Evolutionary conservation across 768 basidiomycete species (phyloP), one percentile per base, ranked within the genome.

Genomic region (Rickenella mellea): DNA sequence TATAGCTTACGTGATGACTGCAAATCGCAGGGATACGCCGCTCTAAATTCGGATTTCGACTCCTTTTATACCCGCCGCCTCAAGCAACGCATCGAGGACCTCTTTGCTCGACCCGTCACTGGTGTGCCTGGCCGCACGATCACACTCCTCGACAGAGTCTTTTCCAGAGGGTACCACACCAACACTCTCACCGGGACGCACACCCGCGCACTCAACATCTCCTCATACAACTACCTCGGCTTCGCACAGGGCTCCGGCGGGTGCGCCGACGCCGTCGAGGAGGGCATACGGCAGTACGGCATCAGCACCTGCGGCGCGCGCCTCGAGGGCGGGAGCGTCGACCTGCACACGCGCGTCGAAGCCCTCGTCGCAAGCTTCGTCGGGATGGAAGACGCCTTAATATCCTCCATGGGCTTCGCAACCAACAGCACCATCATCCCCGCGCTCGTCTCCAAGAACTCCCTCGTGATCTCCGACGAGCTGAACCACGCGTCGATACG

Each of bases 161-260:
- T 89, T 10, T n/a, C n/a, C n/a, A n/a, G n/a, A n/a, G 64, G 73
- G 38, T 83, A 96, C 62, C 80, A 83, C 67, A 87, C 91, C 63
- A 68, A 74, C 55, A 82, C 80, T 3, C 68, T 82, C 52, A 85
- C 88, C 2, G 94, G 92, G 45, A 74, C 69, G 1, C 75, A 73
- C 20, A 92, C 89, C 0, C 87, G 93, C 40, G 86, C 83, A 0
- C 82, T 99, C 52, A 99, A 99, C 61, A 85, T 98, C 50, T 93
- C 92, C 1, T 96, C 91, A 6, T 99, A 99, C 70, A 99, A 98
- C 66, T 99, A 98, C 59, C 89, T 99, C 53, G 96, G 96, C 3
- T 99, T 99, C 56, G 96, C 94, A 0, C 90, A 94, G 57, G 85
- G 83, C 12, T 74, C 76, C 3, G 96, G 96, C 11, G 86, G 87